phyloP scores from a whole-genome alignment of 305 asterid species.

The Solanum chacoense region DNA sequence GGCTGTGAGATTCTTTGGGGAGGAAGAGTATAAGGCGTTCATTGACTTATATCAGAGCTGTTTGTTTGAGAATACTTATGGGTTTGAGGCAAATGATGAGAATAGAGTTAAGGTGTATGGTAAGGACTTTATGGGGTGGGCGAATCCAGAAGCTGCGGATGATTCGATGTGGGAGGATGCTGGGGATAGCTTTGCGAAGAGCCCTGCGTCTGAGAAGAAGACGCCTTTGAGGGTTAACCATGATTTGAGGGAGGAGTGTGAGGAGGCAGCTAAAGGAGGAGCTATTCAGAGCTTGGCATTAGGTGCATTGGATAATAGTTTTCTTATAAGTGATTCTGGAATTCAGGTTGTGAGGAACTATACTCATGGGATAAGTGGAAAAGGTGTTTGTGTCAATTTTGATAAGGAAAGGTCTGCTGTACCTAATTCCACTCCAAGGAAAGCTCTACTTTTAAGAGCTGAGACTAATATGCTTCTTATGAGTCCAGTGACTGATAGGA shows the following conservation, averaged over 20 bases:
- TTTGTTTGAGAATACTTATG: conserved; percentile 80
- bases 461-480: conserved; percentile 97
- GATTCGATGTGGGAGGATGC: conserved; percentile 98
- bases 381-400: conserved; percentile 77
- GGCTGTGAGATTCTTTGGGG: conserved; percentile 57
- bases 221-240: conserved; percentile 34
- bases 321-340: conserved; percentile 79
- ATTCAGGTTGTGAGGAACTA: conserved; percentile 89
- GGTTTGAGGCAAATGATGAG: conserved; percentile 71
- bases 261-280: conserved; percentile 65
- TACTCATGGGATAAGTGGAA: conserved; percentile 91
- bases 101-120: conserved; percentile 84
- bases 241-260: conserved; percentile 73
- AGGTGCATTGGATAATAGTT: conserved; percentile 94
- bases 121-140: conserved; percentile 95
- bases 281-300: conserved; percentile 86
- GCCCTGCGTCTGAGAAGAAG: conserved; percentile 26
- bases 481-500: conserved; percentile 66
- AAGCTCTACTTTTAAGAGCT: conserved; percentile 83
- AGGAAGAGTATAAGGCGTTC: conserved; percentile 48
- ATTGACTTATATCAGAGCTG: conserved; percentile 50
- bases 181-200: conserved; percentile 33
- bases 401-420: conserved; percentile 33
- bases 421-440: conserved; percentile 57
- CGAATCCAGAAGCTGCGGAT: conserved; percentile 82